Conservation (phyloP, 768 basidiomycete genomes). For the Candolleomyces aberdarensis region DNA sequence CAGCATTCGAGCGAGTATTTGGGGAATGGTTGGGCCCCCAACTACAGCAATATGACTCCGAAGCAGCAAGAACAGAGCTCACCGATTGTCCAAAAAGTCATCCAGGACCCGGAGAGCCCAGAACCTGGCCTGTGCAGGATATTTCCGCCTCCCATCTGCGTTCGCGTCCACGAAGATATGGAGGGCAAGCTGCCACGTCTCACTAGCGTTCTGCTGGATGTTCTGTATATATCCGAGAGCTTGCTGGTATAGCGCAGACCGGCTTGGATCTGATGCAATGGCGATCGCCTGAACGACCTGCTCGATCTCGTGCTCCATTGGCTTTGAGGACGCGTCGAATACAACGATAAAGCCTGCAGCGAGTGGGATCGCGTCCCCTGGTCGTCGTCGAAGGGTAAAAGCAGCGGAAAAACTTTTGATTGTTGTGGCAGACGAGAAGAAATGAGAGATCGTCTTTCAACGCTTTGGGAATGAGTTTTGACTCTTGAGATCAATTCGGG, state of each 20-base stretch:
- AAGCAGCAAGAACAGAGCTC: conserved; percentile 28
- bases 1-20: not conserved
- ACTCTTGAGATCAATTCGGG: not conserved
- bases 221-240: conserved; percentile 80
- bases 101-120: conserved; percentile 79
- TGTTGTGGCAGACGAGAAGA: conserved; percentile 5
- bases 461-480: not conserved
- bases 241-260: conserved; percentile 72
- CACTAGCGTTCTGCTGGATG: conserved; percentile 71
- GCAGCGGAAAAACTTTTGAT: conserved; percentile 6
- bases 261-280: conserved; percentile 81
- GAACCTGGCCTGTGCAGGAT: conserved; percentile 72
- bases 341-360: not conserved
- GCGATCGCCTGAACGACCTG: conserved; percentile 81
- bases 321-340: conserved; percentile 14
- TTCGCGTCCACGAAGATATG: conserved; percentile 65
- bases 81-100: conserved; percentile 82
- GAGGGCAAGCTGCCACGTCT: conserved; percentile 80
- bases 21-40: not conserved
- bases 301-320: conserved; percentile 75
- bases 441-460: not conserved
- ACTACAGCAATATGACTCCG: not conserved
- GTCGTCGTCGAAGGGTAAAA: not conserved
- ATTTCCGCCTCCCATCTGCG: conserved; percentile 60
- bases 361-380: not conserved